A percentile compares a stretch with the other conserved stretches of the same genome.
Conservation (phyloP, 208 protist genomes). For the Strigomonas galati region DNA sequence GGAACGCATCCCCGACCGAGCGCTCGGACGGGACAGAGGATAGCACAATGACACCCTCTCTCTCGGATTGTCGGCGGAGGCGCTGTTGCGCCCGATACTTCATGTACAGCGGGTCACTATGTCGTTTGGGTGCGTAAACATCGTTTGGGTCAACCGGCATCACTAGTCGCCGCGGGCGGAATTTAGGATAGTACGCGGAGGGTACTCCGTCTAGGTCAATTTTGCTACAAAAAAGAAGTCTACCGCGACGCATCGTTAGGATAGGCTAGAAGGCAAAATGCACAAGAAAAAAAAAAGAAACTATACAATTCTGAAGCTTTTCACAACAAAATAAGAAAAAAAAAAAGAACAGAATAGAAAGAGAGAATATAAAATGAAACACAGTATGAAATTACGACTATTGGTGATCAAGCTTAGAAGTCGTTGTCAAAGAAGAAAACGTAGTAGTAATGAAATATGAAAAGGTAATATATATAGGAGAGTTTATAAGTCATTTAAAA, state of each 20-base stretch:
- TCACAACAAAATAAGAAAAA: constrained; percentile 3
- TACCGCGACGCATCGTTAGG: not conserved
- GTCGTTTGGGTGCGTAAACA: constrained; percentile 46
- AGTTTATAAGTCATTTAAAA: too few relatives aligned
- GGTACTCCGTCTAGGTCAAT: constrained; percentile 42
- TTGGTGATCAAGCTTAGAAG: too few relatives aligned
- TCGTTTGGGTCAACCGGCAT: constrained; percentile 82
- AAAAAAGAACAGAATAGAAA: constrained; percentile 11
- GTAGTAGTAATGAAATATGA: too few relatives aligned
- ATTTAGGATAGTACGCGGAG: constrained; percentile 71
- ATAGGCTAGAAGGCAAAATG: not conserved
- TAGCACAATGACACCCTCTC: constrained; percentile 58
- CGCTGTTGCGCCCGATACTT: constrained; percentile 39
- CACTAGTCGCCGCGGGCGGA: constrained; percentile 79
- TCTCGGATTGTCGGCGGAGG: constrained; percentile 32
- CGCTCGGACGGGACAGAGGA: constrained; percentile 66
- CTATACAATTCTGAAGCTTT: not conserved
- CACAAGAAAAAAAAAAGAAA: constrained; percentile 5
- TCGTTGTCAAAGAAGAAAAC: too few relatives aligned
- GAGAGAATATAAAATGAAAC: not conserved
- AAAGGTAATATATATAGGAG: too few relatives aligned
- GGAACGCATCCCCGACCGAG: constrained; percentile 79
- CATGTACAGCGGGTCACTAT: constrained; percentile 48
- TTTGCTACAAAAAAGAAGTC: constrained; percentile 18
- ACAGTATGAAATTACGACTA: too few relatives aligned